phyloP scores from a whole-genome alignment of 1,139 yeast species.

The Yueomyces sp. region DNA sequence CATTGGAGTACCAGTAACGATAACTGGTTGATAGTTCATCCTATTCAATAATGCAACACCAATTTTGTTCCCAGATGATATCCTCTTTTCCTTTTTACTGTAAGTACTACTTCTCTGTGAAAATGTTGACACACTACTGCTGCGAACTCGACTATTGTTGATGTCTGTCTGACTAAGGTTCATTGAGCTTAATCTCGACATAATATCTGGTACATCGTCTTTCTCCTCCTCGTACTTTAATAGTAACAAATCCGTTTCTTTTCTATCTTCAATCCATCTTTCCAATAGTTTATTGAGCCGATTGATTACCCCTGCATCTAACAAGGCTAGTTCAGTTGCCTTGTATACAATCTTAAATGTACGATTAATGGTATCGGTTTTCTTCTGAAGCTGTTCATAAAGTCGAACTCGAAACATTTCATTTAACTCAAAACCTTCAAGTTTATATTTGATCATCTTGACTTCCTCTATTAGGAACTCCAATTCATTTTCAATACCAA shows the following conservation, averaged over 20 bases:
- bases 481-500: constrained; percentile 32
- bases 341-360: constrained; percentile 28
- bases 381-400: constrained; percentile 8
- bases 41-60: constrained; percentile 27
- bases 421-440: constrained; percentile 1
- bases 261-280: constrained; percentile 24
- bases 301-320: constrained; percentile 23
- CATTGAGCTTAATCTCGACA: background rate
- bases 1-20: constrained; percentile 24
- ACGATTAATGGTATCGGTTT: constrained; percentile 21
- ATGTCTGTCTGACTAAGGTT: background rate
- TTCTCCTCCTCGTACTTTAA: constrained; percentile 2
- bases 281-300: constrained; percentile 24
- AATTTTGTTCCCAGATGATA: constrained; percentile 9
- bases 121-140: background rate
- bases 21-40: constrained; percentile 29
- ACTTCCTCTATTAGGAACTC: constrained; percentile 24
- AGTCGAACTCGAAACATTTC: constrained; percentile 3
- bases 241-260: constrained; percentile 15
- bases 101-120: background rate
- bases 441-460: constrained; percentile 9
- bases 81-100: background rate
- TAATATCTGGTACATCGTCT: background rate
- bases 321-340: constrained; percentile 28
- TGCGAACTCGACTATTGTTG: constrained; percentile 1